Evolutionary conservation across 1,284 basidiomycete genomes (phyloP).

Genomic region (Trichosporon asahii): DNA sequence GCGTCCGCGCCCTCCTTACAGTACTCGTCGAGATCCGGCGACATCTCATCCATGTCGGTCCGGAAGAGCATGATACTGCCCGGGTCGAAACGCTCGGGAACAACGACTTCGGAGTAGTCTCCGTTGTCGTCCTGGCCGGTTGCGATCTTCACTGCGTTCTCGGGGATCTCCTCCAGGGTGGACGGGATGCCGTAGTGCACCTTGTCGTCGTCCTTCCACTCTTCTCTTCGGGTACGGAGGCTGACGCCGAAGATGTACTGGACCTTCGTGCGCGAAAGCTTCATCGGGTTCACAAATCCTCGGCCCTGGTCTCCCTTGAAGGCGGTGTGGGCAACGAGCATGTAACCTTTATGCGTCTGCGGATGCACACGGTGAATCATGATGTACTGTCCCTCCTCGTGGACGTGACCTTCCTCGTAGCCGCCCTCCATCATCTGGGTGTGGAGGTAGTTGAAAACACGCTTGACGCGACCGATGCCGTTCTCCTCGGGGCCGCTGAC

Average conservation of each 20-base stretch:
- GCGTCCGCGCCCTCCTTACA: slow-evolving; percentile 66
- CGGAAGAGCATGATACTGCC: slow-evolving; percentile 87
- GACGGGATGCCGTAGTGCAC: slow-evolving; percentile 71
- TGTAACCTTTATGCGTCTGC: slow-evolving; percentile 80
- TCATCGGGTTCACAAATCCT: slow-evolving; percentile 74
- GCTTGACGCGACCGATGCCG: slow-evolving; percentile 71
- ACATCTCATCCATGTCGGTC: slow-evolving; percentile 63
- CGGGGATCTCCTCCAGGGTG: slow-evolving; percentile 63
- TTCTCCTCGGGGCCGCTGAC: slow-evolving; percentile 55
- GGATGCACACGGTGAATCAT: slow-evolving; percentile 86
- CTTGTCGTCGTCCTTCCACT: slow-evolving; percentile 58
- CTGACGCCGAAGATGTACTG: slow-evolving; percentile 75
- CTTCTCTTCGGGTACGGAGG: slow-evolving; percentile 65
- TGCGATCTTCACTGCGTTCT: slow-evolving; percentile 54
- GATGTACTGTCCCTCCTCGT: slow-evolving; percentile 93
- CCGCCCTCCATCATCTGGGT: slow-evolving; percentile 80
- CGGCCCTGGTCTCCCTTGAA: slow-evolving; percentile 79
- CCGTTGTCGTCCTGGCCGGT: slow-evolving; percentile 63
- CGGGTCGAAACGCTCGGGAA: slow-evolving; percentile 84
- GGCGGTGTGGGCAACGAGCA: slow-evolving; percentile 84
- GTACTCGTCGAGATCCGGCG: slow-evolving; percentile 65
- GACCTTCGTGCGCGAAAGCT: slow-evolving; percentile 71
- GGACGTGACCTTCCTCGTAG: slow-evolving; percentile 86
- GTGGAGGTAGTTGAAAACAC: slow-evolving; percentile 78
- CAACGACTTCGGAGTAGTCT: slow-evolving; percentile 68